Base-by-base conservation (phyloP, 768 basidiomycete genomes). In the Trametopsis cervina region DNA sequence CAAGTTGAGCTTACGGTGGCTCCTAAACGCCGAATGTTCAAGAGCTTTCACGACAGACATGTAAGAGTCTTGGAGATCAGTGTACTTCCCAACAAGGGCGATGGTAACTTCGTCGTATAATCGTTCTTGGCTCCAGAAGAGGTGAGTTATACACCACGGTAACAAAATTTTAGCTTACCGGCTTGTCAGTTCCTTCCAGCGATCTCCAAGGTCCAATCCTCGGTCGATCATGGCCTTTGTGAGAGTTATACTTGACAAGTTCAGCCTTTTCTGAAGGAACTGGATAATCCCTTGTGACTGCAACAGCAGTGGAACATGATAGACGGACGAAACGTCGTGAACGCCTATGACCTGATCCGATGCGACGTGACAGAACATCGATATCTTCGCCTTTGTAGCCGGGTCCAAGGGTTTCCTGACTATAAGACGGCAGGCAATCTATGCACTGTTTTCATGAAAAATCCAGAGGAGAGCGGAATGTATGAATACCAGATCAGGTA, bases 351-450 rank as follows among this genome's bases (percentile, higher is more conserved):
- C 95, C 59, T 90, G 88, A 58, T 89, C 83, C 2, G 84, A 72
- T 2, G 81, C 71, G 57, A 99, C 95, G 60, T 99, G 95, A 67
- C 95, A 97, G 76, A 98, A 98, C 94, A 98, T 97, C 52, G 91
- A 92, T 36, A 99, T 95, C 66, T 99, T 99, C 60, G 84, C 78
- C 68, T 93, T 95, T 27, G 94, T 95, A 0, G 87, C 76, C 13
- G 78, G 74, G 46, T 85, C 79, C n/a, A 99, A 73, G 0, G 88
- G 84, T 53, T 87, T 76, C 17, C 86, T 82, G 51, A 86, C 82
- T 44, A 89, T 70, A 25, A 92, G 70, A 35, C 95, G 84, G 65
- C 95, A 97, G 0, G 95, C 95, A 58, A 99, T 95, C 93, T 96
- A 42, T 25, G 13, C 4, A 35, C 35, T 22, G 15, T 40, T 42